phyloP scores from a whole-genome alignment of 768 basidiomycete genomes.

The Phylloporus arenicola region DNA sequence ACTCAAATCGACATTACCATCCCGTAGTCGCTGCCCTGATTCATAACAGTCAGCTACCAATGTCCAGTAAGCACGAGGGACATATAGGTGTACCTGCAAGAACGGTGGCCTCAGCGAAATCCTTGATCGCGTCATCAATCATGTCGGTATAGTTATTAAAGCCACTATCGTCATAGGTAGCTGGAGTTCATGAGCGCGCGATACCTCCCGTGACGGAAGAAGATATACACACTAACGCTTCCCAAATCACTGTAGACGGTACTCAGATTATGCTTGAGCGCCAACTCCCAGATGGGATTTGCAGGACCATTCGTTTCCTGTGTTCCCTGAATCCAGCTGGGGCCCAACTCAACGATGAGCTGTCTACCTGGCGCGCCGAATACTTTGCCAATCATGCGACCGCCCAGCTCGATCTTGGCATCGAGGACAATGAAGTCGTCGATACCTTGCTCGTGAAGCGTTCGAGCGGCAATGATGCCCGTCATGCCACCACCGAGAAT shows the following conservation, averaged over 20 bases:
- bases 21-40: constrained; percentile 11
- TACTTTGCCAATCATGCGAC: constrained; percentile 45
- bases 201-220: constrained; percentile 14
- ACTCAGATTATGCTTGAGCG: constrained; percentile 46
- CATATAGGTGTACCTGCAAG: constrained; percentile 38
- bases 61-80: constrained; percentile 38
- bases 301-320: constrained; percentile 43
- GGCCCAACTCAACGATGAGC: constrained; percentile 49
- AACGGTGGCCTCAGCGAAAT: constrained; percentile 38
- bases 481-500: constrained; percentile 65
- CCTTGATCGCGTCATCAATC: constrained; percentile 36
- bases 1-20: constrained; percentile 45
- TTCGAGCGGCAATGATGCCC: constrained; percentile 60
- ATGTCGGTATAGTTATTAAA: constrained; percentile 41
- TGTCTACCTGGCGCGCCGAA: constrained; percentile 39
- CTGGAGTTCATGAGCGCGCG: constrained; percentile 23
- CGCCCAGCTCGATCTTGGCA: constrained; percentile 53
- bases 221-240: constrained; percentile 36
- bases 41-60: constrained; percentile 21
- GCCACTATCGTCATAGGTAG: constrained; percentile 52
- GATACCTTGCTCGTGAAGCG: constrained; percentile 49
- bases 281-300: constrained; percentile 56
- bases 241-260: constrained; percentile 42
- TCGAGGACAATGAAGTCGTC: constrained; percentile 59
- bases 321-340: constrained; percentile 56